Evolutionary conservation across 2,329 filamentous ascomycete species (phyloP), one percentile per base, ranked within the genome.

Genomic region (Claviceps sp.): DNA sequence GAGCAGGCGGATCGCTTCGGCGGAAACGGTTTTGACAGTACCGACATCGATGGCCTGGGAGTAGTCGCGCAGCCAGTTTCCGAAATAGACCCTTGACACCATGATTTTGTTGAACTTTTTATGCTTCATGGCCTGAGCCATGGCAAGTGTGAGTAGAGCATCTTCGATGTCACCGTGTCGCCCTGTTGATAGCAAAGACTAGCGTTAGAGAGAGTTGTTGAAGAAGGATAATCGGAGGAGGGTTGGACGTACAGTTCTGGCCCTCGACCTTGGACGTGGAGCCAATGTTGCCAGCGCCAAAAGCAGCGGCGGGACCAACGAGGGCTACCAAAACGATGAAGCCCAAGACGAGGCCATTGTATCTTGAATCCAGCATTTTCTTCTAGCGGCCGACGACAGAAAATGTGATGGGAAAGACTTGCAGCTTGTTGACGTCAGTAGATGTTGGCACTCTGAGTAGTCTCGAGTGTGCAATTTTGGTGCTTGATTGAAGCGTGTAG

Each of bases 91-190:
- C 55, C 89, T 81, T 57, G 90, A 86, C 56, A 95, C 86, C 63
- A 83, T 85, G 62, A 95, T 79, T 72, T 93, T 93, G 73, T 79
- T 81, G 70, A 95, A 95, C 63, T 90, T 94, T 73, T 90, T 89
- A 59, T 73, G 72, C 58, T 72, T 72, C 55, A 74, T 66, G 59
- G 71, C 72, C 46, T 66, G 70, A 49, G 75, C 75, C 69, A 77
- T 75, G 46, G 82, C 69, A 29, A 95, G 74, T 54, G 79, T 82
- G 53, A 95, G 79, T 51, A 95, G 80, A 37, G 85, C 84, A 72
- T 96, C 90, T 73, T 95, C 90, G 62, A 96, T 94, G 68, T 96
- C 90, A 62, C 86, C 86, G 77, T 91, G 86, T 58, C 86, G 84
- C 85, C 85, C 79, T 83, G 58, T 13, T 4, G 14, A 52, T 42